These are phyloP conservation scores for Xylaria sp. DNA, from an alignment of 2,329 filamentous ascomycete species.

Conservation along the genomic window DNA sequence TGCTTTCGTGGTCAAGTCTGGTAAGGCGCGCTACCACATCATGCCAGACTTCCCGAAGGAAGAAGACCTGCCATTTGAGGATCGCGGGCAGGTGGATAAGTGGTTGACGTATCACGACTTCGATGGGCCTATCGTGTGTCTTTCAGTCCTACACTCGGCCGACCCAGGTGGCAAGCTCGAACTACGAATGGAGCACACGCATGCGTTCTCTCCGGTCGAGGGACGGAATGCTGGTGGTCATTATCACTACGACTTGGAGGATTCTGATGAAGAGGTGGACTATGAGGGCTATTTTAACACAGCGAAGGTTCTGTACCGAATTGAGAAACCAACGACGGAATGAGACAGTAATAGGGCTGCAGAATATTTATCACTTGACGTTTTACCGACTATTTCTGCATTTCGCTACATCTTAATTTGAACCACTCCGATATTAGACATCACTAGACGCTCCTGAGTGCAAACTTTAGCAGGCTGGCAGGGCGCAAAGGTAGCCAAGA, in stretches of 20 bases:
- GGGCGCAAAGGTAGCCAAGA: too few relatives aligned
- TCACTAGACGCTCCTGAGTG: too few relatives aligned
- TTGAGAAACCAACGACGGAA: neutral
- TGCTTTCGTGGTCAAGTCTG: neutral
- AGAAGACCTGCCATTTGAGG: neutral
- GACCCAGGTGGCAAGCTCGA: neutral
- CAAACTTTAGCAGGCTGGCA: too few relatives aligned
- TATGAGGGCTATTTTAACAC: neutral
- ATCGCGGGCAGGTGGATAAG: neutral
- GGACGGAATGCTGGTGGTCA: neutral
- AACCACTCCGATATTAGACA: too few relatives aligned
- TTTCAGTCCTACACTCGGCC: neutral
- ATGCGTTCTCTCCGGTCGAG: neutral
- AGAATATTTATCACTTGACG: neutral
- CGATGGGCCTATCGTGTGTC: neutral
- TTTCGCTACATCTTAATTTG: neutral
- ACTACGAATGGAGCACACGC: neutral
- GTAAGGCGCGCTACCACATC: neutral
- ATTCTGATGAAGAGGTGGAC: neutral
- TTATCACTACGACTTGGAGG: neutral
- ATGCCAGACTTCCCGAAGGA: neutral
- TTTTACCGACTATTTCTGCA: neutral
- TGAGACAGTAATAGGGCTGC: neutral
- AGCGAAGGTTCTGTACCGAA: neutral
- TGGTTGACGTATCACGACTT: neutral